phyloP scores from a whole-genome alignment of 1,284 basidiomycete species.

The Pseudozyma sp. region DNA sequence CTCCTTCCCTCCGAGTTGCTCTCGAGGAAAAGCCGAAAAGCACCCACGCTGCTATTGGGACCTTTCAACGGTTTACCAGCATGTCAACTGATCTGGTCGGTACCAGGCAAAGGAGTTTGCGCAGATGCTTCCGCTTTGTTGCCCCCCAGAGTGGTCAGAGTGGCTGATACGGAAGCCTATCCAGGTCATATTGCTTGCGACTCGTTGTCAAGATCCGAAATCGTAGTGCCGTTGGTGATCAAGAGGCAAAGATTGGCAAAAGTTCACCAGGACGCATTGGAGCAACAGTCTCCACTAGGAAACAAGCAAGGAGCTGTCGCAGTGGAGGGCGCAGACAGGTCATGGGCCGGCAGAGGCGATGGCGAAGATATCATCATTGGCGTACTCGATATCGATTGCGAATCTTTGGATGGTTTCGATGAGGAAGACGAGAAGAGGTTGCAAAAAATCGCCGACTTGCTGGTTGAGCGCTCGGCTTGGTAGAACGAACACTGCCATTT shows the following conservation, averaged over 20 bases:
- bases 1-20: conserved; percentile 57
- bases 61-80: conserved; percentile 71
- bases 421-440: conserved; percentile 66
- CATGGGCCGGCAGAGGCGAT: conserved; percentile 60
- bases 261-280: conserved; percentile 30
- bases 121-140: conserved; percentile 66
- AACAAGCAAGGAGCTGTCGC: background rate
- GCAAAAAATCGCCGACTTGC: conserved; percentile 59
- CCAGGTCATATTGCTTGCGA: conserved; percentile 71
- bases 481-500: background rate
- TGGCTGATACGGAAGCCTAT: conserved; percentile 67
- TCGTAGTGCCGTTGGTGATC: conserved; percentile 69
- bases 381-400: conserved; percentile 70
- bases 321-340: conserved; percentile 11
- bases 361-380: conserved; percentile 66
- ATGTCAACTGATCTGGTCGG: conserved; percentile 66
- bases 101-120: conserved; percentile 69
- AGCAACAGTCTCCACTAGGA: conserved; percentile 13
- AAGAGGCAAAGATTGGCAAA: conserved; percentile 36
- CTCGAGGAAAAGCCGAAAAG: conserved; percentile 1
- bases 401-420: conserved; percentile 66
- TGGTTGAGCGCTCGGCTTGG: conserved; percentile 52
- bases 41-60: conserved; percentile 66
- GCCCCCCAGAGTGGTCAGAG: conserved; percentile 63
- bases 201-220: conserved; percentile 68